Conservation (phyloP, 805 yeast species). For the Peterozyma xylosa region DNA sequence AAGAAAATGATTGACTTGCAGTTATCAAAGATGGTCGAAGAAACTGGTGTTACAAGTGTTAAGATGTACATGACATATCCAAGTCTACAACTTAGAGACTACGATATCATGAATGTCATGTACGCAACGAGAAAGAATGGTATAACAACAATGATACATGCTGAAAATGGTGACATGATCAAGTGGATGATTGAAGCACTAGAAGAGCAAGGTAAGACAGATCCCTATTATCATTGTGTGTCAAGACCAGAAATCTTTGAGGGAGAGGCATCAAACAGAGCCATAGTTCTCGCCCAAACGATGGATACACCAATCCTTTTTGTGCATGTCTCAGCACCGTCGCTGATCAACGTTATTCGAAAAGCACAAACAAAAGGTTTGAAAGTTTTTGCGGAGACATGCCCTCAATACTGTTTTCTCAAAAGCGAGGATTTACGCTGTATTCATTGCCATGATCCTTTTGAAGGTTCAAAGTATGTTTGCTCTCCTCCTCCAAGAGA, state of each 20-base stretch:
- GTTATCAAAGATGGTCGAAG: slow-evolving; percentile 3
- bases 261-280: slow-evolving; percentile 14
- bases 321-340: slow-evolving; percentile 14
- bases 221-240: slow-evolving; percentile 14
- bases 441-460: slow-evolving; percentile 10
- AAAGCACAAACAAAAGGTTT: slow-evolving; percentile 11
- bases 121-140: slow-evolving; percentile 10
- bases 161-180: slow-evolving; percentile 15
- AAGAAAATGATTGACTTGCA: slow-evolving; percentile 10
- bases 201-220: slow-evolving; percentile 11
- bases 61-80: slow-evolving; percentile 16
- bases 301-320: slow-evolving; percentile 13
- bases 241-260: slow-evolving; percentile 13
- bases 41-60: slow-evolving; percentile 12
- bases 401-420: slow-evolving; percentile 14
- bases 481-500: slow-evolving; percentile 15
- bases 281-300: slow-evolving; percentile 11
- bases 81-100: slow-evolving; percentile 11
- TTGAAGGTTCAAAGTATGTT: slow-evolving; percentile 15
- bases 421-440: slow-evolving; percentile 10
- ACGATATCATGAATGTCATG: slow-evolving; percentile 11
- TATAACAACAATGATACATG: slow-evolving; percentile 15
- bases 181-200: slow-evolving; percentile 13
- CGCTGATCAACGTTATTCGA: slow-evolving; percentile 11
- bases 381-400: slow-evolving; percentile 14